phyloP scores from a whole-genome alignment of 2,329 filamentous ascomycete genomes.

The Cytospora chrysosperma region DNA sequence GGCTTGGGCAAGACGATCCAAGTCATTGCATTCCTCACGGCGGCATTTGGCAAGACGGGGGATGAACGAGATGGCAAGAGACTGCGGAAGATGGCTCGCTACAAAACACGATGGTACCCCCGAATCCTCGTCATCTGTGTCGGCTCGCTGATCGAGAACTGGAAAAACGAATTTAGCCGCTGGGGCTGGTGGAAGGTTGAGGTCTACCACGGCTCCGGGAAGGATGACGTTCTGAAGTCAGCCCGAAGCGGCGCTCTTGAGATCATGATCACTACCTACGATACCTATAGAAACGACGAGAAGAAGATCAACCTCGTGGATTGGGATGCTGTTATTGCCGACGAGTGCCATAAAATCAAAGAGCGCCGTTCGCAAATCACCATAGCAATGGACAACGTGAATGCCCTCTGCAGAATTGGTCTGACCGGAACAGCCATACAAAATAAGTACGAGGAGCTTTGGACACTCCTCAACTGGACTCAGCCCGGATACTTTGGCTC shows the following conservation, averaged over 20 bases:
- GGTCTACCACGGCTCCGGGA: slow-evolving; percentile 69
- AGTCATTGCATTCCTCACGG: slow-evolving; percentile 87
- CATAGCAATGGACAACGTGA: slow-evolving; percentile 84
- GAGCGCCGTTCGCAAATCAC: slow-evolving; percentile 75
- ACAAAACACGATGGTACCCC: slow-evolving; percentile 71
- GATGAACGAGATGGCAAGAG: slow-evolving; percentile 82
- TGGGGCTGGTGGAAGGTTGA: slow-evolving; percentile 98
- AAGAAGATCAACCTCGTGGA: slow-evolving; percentile 75
- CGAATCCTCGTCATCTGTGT: slow-evolving; percentile 84
- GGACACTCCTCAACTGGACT: slow-evolving; percentile 95
- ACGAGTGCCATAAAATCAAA: slow-evolving; percentile 91
- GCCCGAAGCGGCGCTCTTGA: slow-evolving; percentile 77
- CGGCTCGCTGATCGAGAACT: slow-evolving; percentile 84
- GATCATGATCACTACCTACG: slow-evolving; percentile 92
- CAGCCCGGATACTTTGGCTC: slow-evolving; percentile 73
- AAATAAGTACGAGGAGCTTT: slow-evolving; percentile 96
- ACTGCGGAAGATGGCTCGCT: slow-evolving; percentile 79
- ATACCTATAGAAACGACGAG: slow-evolving; percentile 79
- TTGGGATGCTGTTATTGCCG: slow-evolving; percentile 93
- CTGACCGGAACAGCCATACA: slow-evolving; percentile 95
- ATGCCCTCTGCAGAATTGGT: slow-evolving; percentile 87
- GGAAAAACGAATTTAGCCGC: slow-evolving; percentile 78
- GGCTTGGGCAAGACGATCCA: slow-evolving; percentile 96
- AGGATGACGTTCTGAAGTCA: slow-evolving; percentile 69
- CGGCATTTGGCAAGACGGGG: slow-evolving; percentile 89